Evolutionary conservation across 23 red algal genomes (phyloP).

Genomic region (Chondrus crispus): DNA sequence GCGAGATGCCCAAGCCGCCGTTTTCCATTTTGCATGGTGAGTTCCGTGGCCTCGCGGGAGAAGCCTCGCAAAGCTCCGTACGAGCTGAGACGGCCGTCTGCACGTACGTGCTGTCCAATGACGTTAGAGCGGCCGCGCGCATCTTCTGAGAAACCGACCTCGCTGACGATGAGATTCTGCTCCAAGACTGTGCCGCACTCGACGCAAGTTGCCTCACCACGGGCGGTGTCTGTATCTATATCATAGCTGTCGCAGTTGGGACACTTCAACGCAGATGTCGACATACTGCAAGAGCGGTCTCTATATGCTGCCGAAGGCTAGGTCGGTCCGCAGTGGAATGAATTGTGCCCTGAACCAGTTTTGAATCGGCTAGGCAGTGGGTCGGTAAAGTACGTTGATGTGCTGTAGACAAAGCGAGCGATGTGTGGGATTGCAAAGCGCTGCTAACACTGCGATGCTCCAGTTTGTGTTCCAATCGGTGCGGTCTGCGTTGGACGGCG

Average conservation of each 20-base stretch:
- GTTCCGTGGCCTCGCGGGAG: constrained; percentile 58
- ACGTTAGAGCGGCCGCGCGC: constrained; percentile 69
- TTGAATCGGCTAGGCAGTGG: too few species aligned
- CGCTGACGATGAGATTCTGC: constrained; percentile 80
- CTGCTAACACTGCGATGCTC: too few species aligned
- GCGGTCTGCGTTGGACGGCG: too few species aligned
- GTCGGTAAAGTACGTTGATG: too few species aligned
- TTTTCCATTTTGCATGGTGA: constrained; percentile 78
- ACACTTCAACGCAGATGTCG: too few species aligned
- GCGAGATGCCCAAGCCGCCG: constrained; percentile 56
- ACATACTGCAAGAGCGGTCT: too few species aligned
- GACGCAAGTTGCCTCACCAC: constrained; percentile 82
- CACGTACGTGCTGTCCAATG: constrained; percentile 78
- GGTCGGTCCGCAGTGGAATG: too few species aligned
- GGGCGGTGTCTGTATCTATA: constrained; percentile 61
- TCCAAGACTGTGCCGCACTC: constrained; percentile 82
- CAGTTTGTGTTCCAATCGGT: too few species aligned
- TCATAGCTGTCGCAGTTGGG: constrained; percentile 75
- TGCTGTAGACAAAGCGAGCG: too few species aligned
- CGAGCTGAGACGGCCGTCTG: constrained; percentile 17
- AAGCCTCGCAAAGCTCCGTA: constrained; percentile 52
- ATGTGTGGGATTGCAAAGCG: too few species aligned
- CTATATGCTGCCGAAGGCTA: too few species aligned
- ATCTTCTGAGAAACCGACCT: constrained; percentile 85
- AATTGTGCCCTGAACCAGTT: too few species aligned